Evolutionary conservation across 2,329 filamentous ascomycete species (phyloP).

Genomic region (Stachybotrys chlorohalonatus): DNA sequence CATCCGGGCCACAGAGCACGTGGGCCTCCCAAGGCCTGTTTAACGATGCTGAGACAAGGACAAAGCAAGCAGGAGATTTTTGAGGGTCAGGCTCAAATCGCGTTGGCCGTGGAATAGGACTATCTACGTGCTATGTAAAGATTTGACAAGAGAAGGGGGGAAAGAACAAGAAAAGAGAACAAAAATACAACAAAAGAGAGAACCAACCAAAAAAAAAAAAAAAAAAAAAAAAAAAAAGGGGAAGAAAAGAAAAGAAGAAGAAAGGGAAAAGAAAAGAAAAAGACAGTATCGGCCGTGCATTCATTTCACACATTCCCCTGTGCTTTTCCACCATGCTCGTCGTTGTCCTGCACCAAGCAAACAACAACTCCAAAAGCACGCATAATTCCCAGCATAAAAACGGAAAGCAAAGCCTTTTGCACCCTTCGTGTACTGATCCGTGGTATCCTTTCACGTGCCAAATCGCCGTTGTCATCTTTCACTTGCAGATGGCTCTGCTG

Average conservation of each 20-base stretch:
- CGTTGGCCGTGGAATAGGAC: not conserved
- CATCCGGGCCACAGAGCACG: not conserved
- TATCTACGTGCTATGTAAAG: not conserved
- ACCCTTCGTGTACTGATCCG: too few relatives aligned
- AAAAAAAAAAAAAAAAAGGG: not conserved
- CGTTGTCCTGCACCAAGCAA: not conserved
- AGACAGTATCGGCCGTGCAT: not conserved
- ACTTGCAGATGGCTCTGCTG: not conserved
- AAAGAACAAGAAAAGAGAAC: too few relatives aligned
- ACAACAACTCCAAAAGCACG: too few relatives aligned
- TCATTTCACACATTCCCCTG: not conserved
- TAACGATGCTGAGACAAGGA: too few relatives aligned
- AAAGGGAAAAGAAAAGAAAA: not conserved
- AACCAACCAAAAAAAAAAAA: not conserved
- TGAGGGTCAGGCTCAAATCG: too few relatives aligned
- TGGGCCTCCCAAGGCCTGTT: not conserved
- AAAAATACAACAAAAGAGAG: too few relatives aligned
- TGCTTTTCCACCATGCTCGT: not conserved
- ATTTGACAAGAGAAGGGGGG: too few relatives aligned
- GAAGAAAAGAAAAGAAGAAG: not conserved
- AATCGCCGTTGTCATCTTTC: not conserved
- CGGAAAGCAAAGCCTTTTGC: not conserved
- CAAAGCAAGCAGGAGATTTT: too few relatives aligned
- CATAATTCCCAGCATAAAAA: not conserved
- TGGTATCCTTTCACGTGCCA: too few relatives aligned